Conservation (phyloP, 108 stramenopile species). For the Chaetoceros tenuissimus region DNA sequence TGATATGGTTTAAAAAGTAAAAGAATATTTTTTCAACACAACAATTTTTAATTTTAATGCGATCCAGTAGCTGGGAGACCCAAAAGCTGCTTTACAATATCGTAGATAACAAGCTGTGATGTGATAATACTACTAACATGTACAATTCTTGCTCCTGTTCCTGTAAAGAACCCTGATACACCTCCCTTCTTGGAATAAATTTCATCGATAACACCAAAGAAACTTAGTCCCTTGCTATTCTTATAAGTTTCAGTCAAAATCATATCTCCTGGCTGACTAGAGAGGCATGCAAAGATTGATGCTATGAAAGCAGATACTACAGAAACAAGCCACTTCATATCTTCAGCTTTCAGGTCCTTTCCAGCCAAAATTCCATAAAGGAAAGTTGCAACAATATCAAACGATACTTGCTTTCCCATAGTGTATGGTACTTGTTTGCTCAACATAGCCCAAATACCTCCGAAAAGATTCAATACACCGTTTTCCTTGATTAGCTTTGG, state of each 20-base stretch:
- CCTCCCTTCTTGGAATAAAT: slow-evolving; percentile 33
- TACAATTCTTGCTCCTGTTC: slow-evolving; percentile 71
- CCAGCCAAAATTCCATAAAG: slow-evolving; percentile 36
- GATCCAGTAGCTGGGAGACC: slow-evolving; percentile 86
- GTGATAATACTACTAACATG: slow-evolving; percentile 92
- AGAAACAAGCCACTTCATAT: slow-evolving; percentile 58
- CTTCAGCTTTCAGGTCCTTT: slow-evolving; percentile 4
- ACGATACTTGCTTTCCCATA: slow-evolving; percentile 86
- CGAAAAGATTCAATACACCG: slow-evolving; percentile 57
- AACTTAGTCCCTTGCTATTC: slow-evolving; percentile 9
- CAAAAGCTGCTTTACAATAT: slow-evolving; percentile 83
- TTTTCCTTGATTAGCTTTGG: slow-evolving; percentile 54
- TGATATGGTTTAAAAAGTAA: too few species aligned
- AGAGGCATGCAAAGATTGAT: slow-evolving; percentile 78
- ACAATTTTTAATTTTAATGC: slow-evolving; percentile 47
- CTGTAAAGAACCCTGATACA: slow-evolving; percentile 61
- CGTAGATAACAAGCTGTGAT: slow-evolving; percentile 89
- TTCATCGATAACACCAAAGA: slow-evolving; percentile 16
- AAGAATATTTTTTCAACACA: too few species aligned
- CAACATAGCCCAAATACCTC: slow-evolving; percentile 84
- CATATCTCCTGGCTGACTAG: slow-evolving; percentile 93
- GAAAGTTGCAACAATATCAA: slow-evolving; percentile 68
- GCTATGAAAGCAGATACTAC: slow-evolving; percentile 62
- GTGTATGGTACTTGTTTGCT: slow-evolving; percentile 96
- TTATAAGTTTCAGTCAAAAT: slow-evolving; percentile 82